phyloP scores from a whole-genome alignment of 208 protist genomes.

The Wallacemonas sp. region DNA sequence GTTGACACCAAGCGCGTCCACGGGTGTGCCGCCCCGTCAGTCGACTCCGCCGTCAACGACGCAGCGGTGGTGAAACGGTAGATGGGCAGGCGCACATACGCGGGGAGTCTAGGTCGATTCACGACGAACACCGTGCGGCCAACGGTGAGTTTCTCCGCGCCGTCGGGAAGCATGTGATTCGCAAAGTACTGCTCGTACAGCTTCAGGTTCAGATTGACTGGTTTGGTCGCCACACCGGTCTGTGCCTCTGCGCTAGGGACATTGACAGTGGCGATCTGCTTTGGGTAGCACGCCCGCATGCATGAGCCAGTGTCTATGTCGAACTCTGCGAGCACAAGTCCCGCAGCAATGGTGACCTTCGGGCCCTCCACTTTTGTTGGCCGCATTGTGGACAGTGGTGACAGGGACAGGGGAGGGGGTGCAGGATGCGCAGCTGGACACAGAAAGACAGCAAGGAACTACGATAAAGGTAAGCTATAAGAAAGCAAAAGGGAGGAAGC shows the following conservation, averaged over 20 bases:
- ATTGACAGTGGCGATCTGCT: neutral
- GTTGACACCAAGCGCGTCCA: conserved; percentile 21
- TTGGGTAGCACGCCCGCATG: conserved; percentile 55
- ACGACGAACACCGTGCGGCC: conserved; percentile 64
- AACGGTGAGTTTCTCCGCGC: conserved; percentile 61
- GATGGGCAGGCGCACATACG: conserved; percentile 42
- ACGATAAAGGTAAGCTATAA: conserved; percentile 3
- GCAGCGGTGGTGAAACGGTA: conserved; percentile 36
- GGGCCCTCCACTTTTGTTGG: neutral
- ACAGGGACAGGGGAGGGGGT: neutral
- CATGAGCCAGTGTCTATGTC: conserved; percentile 73
- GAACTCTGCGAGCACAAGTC: conserved; percentile 72
- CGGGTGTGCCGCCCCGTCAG: neutral
- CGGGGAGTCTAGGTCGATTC: conserved; percentile 37
- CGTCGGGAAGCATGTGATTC: conserved; percentile 79
- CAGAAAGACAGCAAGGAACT: conserved; percentile 9
- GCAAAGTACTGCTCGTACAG: conserved; percentile 61
- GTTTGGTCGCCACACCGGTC: neutral
- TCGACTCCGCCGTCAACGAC: neutral
- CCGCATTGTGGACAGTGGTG: neutral
- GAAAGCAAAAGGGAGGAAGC: neutral
- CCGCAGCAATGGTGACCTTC: conserved; percentile 18
- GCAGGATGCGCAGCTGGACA: neutral
- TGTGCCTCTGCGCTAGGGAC: neutral
- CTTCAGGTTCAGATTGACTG: conserved; percentile 14